Conservation (phyloP, 129 eudicot species). For the Scalesia atractyloides region DNA sequence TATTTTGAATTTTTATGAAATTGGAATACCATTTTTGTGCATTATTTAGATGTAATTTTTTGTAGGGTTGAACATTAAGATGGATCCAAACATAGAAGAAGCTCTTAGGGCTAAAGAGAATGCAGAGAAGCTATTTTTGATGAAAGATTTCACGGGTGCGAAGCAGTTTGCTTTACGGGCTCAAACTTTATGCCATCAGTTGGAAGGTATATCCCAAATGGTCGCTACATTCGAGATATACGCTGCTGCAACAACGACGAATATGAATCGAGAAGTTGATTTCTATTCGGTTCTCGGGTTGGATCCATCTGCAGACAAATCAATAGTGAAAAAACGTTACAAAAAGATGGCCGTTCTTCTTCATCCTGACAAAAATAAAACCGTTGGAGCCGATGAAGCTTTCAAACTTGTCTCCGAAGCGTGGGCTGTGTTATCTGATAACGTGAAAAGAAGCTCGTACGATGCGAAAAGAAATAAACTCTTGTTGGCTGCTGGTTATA, state of each 20-base stretch:
- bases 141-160: constrained; percentile 69
- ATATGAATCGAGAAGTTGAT: constrained; percentile 71
- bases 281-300: constrained; percentile 81
- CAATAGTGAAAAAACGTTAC: constrained; percentile 69
- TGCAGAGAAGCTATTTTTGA: constrained; percentile 87
- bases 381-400: constrained; percentile 95
- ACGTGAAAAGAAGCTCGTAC: constrained; percentile 60
- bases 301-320: constrained; percentile 68
- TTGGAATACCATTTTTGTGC: background rate
- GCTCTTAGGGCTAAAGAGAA: constrained; percentile 71
- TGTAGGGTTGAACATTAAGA: constrained; percentile 33
- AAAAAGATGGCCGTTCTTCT: constrained; percentile 88
- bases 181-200: constrained; percentile 71
- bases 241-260: constrained; percentile 43
- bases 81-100: constrained; percentile 82
- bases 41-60: constrained; percentile 14
- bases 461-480: constrained; percentile 66
- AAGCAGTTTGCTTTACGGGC: constrained; percentile 77
- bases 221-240: constrained; percentile 89
- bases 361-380: constrained; percentile 94
- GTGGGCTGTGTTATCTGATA: constrained; percentile 78
- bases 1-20: background rate
- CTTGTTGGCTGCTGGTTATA: constrained; percentile 29
- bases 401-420: constrained; percentile 88
- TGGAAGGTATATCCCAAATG: constrained; percentile 93